phyloP scores from a whole-genome alignment of 352 stramenopile genomes.

The Phytopythium chamaehyphon region DNA sequence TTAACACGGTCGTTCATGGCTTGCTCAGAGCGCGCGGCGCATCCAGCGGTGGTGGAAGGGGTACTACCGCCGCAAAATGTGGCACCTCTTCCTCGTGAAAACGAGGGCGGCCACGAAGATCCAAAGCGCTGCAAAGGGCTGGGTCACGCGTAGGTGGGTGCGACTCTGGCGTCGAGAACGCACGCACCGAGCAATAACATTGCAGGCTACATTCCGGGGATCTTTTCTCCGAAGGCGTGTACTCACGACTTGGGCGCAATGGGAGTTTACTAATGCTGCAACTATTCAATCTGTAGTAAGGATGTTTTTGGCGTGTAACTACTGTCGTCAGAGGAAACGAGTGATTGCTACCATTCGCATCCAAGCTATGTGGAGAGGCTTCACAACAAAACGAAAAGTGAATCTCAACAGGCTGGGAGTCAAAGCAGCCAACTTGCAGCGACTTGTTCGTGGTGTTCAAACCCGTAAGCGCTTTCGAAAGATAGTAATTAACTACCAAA shows the following conservation, averaged over 20 bases:
- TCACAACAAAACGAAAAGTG: slow-evolving; percentile 32
- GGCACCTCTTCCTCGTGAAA: slow-evolving; percentile 36
- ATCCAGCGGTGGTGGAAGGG: slow-evolving; percentile 61
- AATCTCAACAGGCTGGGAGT: slow-evolving; percentile 47
- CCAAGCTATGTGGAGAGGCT: slow-evolving; percentile 58
- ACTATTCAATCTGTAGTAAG: slow-evolving; percentile 66
- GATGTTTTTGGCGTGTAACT: slow-evolving; percentile 29
- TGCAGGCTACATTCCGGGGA: slow-evolving; percentile 60
- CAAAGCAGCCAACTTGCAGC: slow-evolving; percentile 50
- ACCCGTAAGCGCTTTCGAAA: slow-evolving; percentile 30
- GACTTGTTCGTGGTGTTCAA: slow-evolving; percentile 45
- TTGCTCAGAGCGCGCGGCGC: slow-evolving; percentile 24
- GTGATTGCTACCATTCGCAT: slow-evolving; percentile 48
- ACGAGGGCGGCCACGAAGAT: slow-evolving; percentile 40
- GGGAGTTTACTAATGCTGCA: slow-evolving; percentile 51
- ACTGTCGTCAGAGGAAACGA: slow-evolving; percentile 7
- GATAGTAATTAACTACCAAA: slow-evolving; percentile 9
- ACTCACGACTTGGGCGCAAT: slow-evolving; percentile 42
- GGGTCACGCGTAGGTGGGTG: slow-evolving; percentile 44
- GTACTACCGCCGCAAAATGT: slow-evolving; percentile 38
- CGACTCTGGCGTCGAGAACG: slow-evolving; percentile 54
- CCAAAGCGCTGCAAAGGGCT: slow-evolving; percentile 47
- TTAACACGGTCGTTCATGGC: too few relatives aligned
- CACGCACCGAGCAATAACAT: slow-evolving; percentile 35
- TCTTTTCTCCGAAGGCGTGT: slow-evolving; percentile 42